A percentile compares a stretch with the other conserved stretches of the same genome.
phyloP scores from a whole-genome alignment of 2,329 filamentous ascomycete species.

The Aureobasidium sp. region DNA sequence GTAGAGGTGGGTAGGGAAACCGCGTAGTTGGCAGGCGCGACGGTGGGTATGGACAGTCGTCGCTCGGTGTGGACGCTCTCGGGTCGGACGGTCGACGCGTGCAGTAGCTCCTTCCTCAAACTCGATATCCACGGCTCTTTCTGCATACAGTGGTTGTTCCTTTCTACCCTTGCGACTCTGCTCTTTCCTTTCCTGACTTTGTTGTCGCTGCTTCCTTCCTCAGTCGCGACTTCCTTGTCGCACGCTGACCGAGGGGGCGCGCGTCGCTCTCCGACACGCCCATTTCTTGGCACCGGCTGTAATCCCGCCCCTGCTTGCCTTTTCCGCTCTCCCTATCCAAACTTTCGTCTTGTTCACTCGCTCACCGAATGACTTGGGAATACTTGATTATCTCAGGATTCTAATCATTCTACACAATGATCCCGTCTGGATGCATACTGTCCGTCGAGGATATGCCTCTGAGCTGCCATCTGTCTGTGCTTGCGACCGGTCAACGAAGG shows the following conservation, averaged over 20 bases:
- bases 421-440: too few relatives aligned
- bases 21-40: background rate
- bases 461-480: too few relatives aligned
- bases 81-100: background rate
- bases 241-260: background rate
- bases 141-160: background rate
- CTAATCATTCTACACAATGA: too few relatives aligned
- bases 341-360: background rate
- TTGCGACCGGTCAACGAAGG: background rate
- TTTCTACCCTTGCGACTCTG: background rate
- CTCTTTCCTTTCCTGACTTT: background rate
- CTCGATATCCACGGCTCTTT: background rate
- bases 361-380: too few relatives aligned
- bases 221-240: background rate
- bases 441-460: background rate
- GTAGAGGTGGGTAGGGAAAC: background rate
- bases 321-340: background rate
- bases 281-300: background rate
- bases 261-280: background rate
- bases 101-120: constrained; percentile 15
- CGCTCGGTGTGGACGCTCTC: constrained; percentile 6
- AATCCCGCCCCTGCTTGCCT: background rate
- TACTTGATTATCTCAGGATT: too few relatives aligned
- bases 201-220: background rate
- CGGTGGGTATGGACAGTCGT: background rate